These are phyloP conservation scores for Ramaria rubella DNA, from an alignment of 768 basidiomycete species.

Conservation along the genomic window DNA sequence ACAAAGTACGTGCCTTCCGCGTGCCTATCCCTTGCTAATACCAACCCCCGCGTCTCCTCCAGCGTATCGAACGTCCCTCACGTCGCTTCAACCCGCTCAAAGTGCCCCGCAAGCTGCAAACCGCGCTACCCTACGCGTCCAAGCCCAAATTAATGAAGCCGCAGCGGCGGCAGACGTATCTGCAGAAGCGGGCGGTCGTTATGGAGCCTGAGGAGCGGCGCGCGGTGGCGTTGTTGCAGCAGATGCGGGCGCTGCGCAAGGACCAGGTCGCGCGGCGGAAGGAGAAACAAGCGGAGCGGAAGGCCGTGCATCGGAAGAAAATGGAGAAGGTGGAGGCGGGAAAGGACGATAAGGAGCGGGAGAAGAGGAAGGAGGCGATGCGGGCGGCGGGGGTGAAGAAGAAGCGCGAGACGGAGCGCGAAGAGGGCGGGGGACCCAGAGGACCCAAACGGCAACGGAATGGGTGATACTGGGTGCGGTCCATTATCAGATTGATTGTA, in stretches of 20 bases:
- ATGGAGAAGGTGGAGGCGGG: slow-evolving; percentile 59
- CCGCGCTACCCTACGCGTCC: slow-evolving; percentile 82
- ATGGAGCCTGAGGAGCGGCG: slow-evolving; percentile 94
- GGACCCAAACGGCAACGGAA: slow-evolving; percentile 5
- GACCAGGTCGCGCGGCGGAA: slow-evolving; percentile 74
- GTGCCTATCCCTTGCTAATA: background rate
- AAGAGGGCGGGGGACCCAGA: slow-evolving; percentile 50
- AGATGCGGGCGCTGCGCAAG: slow-evolving; percentile 86
- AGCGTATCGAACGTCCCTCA: slow-evolving; percentile 64
- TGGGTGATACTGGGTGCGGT: too few relatives aligned
- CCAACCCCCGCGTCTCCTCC: background rate
- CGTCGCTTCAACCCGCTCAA: slow-evolving; percentile 89
- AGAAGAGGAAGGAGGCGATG: slow-evolving; percentile 75
- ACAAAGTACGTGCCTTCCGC: slow-evolving; percentile 41
- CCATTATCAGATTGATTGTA: too few relatives aligned
- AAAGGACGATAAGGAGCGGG: slow-evolving; percentile 63
- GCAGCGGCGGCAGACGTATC: slow-evolving; percentile 72
- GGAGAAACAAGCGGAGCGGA: slow-evolving; percentile 83
- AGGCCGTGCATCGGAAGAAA: slow-evolving; percentile 62
- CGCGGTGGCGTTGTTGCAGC: slow-evolving; percentile 85
- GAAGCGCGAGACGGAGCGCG: slow-evolving; percentile 55
- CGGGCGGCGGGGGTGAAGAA: slow-evolving; percentile 60
- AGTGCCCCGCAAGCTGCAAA: slow-evolving; percentile 85
- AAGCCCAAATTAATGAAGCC: slow-evolving; percentile 82
- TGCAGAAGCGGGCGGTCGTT: slow-evolving; percentile 92